These are phyloP conservation scores for Neurospora sp. DNA, from an alignment of 495 filamentous ascomycete genomes.

Conservation along the genomic window DNA sequence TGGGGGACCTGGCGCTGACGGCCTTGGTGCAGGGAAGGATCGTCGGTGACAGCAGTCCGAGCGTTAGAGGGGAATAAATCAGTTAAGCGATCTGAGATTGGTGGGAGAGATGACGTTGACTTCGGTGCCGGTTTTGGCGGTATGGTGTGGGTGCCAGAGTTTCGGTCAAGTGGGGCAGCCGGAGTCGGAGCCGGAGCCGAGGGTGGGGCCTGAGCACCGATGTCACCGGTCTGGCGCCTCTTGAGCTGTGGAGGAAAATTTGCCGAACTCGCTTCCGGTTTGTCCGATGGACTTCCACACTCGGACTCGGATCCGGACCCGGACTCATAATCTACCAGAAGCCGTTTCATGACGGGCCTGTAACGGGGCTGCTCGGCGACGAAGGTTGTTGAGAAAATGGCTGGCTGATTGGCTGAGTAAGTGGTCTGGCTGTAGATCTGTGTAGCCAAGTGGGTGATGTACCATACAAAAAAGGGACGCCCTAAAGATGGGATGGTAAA, in stretches of 20 bases:
- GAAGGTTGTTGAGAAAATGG: not conserved
- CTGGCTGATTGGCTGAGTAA: not conserved
- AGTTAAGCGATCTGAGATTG: slow-evolving; percentile 71
- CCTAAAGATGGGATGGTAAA: not conserved
- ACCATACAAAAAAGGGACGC: not conserved
- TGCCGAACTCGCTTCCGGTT: not conserved
- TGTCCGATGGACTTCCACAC: not conserved
- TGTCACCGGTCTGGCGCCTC: not conserved
- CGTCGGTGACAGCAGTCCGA: slow-evolving; percentile 64
- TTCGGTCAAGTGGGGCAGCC: not conserved
- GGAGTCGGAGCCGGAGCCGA: not conserved
- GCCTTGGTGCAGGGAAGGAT: slow-evolving; percentile 76
- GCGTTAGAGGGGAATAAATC: slow-evolving; percentile 79
- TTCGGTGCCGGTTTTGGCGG: not conserved
- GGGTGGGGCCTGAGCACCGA: not conserved
- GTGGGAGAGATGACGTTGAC: slow-evolving; percentile 49
- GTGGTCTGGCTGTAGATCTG: not conserved
- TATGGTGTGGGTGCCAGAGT: not conserved
- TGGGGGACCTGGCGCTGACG: slow-evolving; percentile 74
- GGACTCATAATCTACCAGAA: not conserved
- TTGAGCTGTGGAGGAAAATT: not conserved
- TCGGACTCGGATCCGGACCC: not conserved
- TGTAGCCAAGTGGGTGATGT: not conserved
- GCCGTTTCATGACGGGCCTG: not conserved
- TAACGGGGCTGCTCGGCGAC: not conserved